Percentiles rank a stretch among this genome's conserved stretches.
Evolutionary conservation across 2,329 filamentous ascomycete genomes (phyloP).

Genomic region (Paracoccidioides brasiliensis): DNA sequence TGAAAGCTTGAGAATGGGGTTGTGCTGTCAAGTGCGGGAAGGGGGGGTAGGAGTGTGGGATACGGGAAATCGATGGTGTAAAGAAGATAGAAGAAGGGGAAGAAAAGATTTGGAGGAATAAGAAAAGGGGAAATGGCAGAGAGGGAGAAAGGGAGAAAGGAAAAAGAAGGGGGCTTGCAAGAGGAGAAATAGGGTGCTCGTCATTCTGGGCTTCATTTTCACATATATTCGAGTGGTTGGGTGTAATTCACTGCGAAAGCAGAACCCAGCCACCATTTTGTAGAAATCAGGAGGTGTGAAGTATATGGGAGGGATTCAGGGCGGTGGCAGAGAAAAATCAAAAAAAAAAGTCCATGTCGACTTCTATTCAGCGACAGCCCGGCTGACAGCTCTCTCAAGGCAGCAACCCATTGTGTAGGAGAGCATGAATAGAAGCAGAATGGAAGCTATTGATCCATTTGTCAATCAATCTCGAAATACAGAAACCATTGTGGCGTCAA

Average conservation of each 20-base stretch:
- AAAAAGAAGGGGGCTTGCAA: not conserved
- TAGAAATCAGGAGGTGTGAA: not conserved
- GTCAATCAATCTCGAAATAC: not conserved
- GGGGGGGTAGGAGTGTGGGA: not conserved
- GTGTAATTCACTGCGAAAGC: not conserved
- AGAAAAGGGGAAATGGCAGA: not conserved
- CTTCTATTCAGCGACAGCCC: not conserved
- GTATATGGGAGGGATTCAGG: not conserved
- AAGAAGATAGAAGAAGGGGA: not conserved
- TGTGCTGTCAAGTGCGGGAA: not conserved
- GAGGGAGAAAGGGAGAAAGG: not conserved
- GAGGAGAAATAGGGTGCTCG: conserved; percentile 1
- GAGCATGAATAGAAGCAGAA: not conserved
- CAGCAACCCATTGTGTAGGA: not conserved
- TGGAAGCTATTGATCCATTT: not conserved
- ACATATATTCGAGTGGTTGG: not conserved
- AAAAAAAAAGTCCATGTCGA: not conserved
- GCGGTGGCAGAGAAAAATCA: not conserved
- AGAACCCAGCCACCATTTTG: not conserved
- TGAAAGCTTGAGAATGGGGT: not conserved
- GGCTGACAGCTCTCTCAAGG: not conserved
- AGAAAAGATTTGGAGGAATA: not conserved
- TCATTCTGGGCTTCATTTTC: conserved; percentile 1
- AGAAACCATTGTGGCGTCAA: not conserved
- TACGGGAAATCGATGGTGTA: not conserved